These are phyloP conservation scores for Volvariella surrecta DNA, from an alignment of 1,284 basidiomycete species.

Conservation along the genomic window DNA sequence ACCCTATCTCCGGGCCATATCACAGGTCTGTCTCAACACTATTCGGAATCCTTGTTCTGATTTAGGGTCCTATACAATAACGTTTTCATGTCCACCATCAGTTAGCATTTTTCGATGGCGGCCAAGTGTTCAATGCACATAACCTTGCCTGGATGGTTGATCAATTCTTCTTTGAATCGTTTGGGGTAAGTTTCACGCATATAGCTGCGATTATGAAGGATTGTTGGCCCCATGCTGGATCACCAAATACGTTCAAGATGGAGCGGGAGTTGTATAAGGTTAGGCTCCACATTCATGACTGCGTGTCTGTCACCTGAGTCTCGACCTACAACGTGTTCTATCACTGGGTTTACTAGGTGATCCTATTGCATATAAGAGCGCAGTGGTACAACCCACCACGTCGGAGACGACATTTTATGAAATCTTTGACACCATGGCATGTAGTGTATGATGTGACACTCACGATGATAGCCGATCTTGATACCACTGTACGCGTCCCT, in stretches of 20 bases:
- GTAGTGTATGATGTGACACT: constrained; percentile 39
- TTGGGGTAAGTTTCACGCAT: constrained; percentile 41
- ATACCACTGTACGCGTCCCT: constrained; percentile 19
- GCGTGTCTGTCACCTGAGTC: constrained; percentile 6
- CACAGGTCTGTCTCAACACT: no score
- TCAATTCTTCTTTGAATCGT: constrained; percentile 57
- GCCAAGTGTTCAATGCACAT: constrained; percentile 43
- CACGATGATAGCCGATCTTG: constrained; percentile 26
- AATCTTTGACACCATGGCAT: constrained; percentile 58
- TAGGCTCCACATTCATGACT: constrained; percentile 11
- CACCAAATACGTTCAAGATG: constrained; percentile 32
- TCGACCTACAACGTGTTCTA: background rate
- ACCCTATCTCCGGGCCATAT: constrained; percentile 28
- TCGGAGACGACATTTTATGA: constrained; percentile 54
- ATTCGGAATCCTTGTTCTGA: background rate
- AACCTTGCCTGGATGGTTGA: constrained; percentile 48
- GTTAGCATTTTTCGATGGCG: constrained; percentile 53
- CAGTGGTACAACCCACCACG: constrained; percentile 63
- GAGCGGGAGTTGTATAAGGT: constrained; percentile 51
- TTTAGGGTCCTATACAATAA: constrained; percentile 2
- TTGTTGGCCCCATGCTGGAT: constrained; percentile 25
- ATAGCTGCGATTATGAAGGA: constrained; percentile 30
- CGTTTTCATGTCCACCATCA: no score
- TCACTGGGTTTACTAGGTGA: constrained; percentile 31
- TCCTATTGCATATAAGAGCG: constrained; percentile 47